Evolutionary conservation across 129 eudicot species (phyloP).

Genomic region (Rutidosis leptorrhynchoides): DNA sequence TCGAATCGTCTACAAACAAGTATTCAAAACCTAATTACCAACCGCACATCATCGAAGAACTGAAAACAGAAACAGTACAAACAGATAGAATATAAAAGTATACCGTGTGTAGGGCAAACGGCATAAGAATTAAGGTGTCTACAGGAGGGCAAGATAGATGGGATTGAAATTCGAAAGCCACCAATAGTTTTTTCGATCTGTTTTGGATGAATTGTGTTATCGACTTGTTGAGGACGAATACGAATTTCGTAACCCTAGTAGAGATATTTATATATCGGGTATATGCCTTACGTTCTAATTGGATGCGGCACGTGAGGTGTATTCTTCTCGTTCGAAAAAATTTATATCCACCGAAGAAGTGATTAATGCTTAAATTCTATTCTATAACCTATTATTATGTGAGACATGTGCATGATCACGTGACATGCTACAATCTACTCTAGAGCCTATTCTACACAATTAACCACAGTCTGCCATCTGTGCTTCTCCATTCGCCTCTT

Average conservation of each 20-base stretch:
- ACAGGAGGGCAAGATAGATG: conserved; percentile 36
- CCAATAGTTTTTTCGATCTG: conserved; percentile 16
- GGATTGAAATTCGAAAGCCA: conserved; percentile 20
- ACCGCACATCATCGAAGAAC: background rate
- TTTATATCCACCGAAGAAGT: too few relatives aligned
- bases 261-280: conserved; percentile 20
- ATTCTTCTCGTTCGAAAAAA: background rate
- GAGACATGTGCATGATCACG: too few relatives aligned
- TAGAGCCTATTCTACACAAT: too few relatives aligned
- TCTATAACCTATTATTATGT: too few relatives aligned
- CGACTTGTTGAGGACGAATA: conserved; percentile 6
- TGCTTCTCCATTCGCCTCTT: too few relatives aligned
- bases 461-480: too few relatives aligned
- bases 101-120: conserved; percentile 58
- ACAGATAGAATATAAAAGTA: background rate
- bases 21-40: background rate
- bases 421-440: too few relatives aligned
- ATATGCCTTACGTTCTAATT: conserved; percentile 30
- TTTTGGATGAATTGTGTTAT: background rate
- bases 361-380: too few relatives aligned
- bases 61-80: background rate
- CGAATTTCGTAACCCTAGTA: conserved; percentile 20
- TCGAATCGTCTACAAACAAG: conserved; percentile 10
- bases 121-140: conserved; percentile 65
- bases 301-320: conserved; percentile 13